Evolutionary conservation across 257 asterid genomes (phyloP).

Genomic region (Mentha longifolia): DNA sequence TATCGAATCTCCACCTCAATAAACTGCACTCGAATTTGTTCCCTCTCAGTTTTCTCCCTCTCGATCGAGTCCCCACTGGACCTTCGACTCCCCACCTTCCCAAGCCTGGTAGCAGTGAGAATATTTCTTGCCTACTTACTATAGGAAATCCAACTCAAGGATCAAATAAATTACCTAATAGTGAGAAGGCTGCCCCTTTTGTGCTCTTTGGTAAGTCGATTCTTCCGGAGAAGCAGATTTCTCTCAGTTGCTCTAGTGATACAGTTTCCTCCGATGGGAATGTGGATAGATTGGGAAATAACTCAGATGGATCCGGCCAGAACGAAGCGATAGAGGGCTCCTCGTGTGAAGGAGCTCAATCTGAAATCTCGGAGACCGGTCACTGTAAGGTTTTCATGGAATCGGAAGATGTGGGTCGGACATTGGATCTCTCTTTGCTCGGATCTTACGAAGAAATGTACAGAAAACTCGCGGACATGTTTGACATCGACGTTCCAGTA

Average conservation of each 20-base stretch:
- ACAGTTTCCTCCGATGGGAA: constrained; percentile 54
- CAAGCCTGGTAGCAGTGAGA: constrained; percentile 39
- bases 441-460: constrained; percentile 71
- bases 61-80: constrained; percentile 41
- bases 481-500: constrained; percentile 58
- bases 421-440: constrained; percentile 66
- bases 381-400: constrained; percentile 88
- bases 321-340: constrained; percentile 43
- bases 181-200: constrained; percentile 54
- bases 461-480: constrained; percentile 61
- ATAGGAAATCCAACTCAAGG: constrained; percentile 57
- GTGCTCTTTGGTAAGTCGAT: constrained; percentile 76
- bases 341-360: constrained; percentile 45
- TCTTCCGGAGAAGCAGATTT: constrained; percentile 66
- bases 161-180: constrained; percentile 31
- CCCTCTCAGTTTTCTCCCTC: constrained; percentile 49
- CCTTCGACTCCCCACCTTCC: constrained; percentile 35
- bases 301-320: constrained; percentile 58
- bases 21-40: constrained; percentile 34
- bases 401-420: constrained; percentile 80
- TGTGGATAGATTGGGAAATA: constrained; percentile 47
- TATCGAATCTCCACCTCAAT: constrained; percentile 61
- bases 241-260: constrained; percentile 55
- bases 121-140: constrained; percentile 64
- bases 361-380: constrained; percentile 53